Conservation (phyloP, 345 rosid species). For the Rhodamnia argentea region DNA sequence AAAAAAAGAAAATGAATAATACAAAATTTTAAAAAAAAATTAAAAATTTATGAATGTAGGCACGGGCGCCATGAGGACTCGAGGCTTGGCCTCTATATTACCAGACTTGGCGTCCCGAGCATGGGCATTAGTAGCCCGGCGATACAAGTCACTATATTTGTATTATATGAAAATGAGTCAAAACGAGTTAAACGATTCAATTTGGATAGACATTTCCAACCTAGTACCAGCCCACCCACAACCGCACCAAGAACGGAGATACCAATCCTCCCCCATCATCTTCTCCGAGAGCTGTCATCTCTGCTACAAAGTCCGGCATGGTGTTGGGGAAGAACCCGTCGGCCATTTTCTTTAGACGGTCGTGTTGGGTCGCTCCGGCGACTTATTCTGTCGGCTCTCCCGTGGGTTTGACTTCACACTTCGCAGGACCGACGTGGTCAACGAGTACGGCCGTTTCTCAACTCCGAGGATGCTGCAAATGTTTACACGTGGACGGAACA, state of each 20-base stretch:
- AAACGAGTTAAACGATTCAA: too few species aligned
- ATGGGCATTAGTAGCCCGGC: too few species aligned
- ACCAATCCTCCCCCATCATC: neutral
- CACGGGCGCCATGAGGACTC: too few species aligned
- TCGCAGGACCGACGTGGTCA: accelerated
- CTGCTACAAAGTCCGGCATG: neutral
- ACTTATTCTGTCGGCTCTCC: neutral
- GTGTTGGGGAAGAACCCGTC: neutral
- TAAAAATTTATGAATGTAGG: too few species aligned
- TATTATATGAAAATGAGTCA: too few species aligned
- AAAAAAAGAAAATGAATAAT: too few species aligned
- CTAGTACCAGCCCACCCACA: neutral
- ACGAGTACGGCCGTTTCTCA: neutral
- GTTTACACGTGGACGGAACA: neutral
- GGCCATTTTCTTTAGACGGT: neutral
- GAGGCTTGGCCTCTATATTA: too few species aligned
- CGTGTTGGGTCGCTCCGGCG: neutral
- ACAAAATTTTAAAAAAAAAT: too few species aligned
- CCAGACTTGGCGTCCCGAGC: too few species aligned
- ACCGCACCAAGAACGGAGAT: neutral
- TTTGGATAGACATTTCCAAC: too few species aligned
- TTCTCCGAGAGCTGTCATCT: neutral
- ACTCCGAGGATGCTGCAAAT: neutral
- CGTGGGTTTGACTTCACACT: neutral
- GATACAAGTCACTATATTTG: too few species aligned